phyloP scores from a whole-genome alignment of 257 asterid genomes.

The Petrea volubilis region DNA sequence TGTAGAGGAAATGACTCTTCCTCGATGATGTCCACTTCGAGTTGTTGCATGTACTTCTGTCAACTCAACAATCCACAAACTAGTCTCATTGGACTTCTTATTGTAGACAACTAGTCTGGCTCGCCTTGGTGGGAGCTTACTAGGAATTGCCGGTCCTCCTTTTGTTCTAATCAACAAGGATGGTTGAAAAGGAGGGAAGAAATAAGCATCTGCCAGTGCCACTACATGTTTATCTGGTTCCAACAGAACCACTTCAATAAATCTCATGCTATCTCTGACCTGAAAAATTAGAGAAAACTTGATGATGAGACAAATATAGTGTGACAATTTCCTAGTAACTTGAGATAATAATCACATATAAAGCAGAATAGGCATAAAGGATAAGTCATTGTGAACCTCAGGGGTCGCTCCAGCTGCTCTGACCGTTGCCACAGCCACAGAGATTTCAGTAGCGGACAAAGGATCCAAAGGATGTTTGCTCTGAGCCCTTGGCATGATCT shows the following conservation, averaged over 20 bases:
- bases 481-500: constrained; percentile 64
- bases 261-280: constrained; percentile 97
- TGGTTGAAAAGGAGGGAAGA: constrained; percentile 96
- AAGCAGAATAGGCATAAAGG: constrained; percentile 5
- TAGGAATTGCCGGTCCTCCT: constrained; percentile 85
- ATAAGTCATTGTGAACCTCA: constrained; percentile 53
- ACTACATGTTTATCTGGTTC: constrained; percentile 92
- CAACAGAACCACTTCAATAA: constrained; percentile 85
- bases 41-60: constrained; percentile 94
- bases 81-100: constrained; percentile 87
- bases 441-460: constrained; percentile 82
- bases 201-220: constrained; percentile 97
- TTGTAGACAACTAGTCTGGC: constrained; percentile 89
- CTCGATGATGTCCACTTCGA: constrained; percentile 96
- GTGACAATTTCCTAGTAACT: background rate
- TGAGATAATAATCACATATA: constrained; percentile 12
- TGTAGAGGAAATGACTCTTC: constrained; percentile 79
- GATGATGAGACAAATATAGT: constrained; percentile 6
- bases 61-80: constrained; percentile 92
- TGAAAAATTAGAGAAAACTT: constrained; percentile 31
- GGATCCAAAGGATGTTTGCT: constrained; percentile 94
- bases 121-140: constrained; percentile 91
- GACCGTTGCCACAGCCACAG: constrained; percentile 92
- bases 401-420: constrained; percentile 99
- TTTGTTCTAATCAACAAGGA: constrained; percentile 76